Conservation (phyloP, 441 rosid genomes). For the Gossypium schwendimanii region DNA sequence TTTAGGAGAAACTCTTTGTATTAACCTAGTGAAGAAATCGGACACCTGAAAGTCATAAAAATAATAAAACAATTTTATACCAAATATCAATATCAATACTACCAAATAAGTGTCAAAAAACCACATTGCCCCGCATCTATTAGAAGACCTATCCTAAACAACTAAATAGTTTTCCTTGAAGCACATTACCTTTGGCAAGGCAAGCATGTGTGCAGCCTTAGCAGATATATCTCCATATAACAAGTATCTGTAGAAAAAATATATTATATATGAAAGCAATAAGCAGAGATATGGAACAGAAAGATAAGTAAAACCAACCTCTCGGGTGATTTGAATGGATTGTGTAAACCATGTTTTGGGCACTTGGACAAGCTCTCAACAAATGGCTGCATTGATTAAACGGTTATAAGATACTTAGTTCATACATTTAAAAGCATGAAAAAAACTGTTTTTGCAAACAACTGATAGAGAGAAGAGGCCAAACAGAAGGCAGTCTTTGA, state of each 20-base stretch:
- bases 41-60: constrained; percentile 50
- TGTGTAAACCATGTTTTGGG: constrained; percentile 93
- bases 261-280: background rate
- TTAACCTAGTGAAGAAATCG: constrained; percentile 73
- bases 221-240: constrained; percentile 81
- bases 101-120: background rate
- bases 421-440: background rate
- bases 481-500: background rate
- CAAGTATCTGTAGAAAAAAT: constrained; percentile 56
- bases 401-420: constrained; percentile 4
- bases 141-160: background rate
- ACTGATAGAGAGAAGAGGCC: background rate
- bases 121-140: background rate
- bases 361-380: constrained; percentile 88
- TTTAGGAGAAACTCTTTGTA: constrained; percentile 92
- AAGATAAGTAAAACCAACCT: constrained; percentile 39
- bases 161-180: background rate
- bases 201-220: constrained; percentile 83
- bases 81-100: background rate
- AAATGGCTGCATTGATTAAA: constrained; percentile 58
- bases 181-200: constrained; percentile 62
- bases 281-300: constrained; percentile 1
- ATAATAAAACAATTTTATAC: background rate
- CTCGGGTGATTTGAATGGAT: constrained; percentile 94
- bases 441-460: background rate